Percentiles rank a stretch among this genome's conserved stretches.
Evolutionary conservation across 1,284 basidiomycete species (phyloP).

Genomic region (Tylopilus orsonianus): DNA sequence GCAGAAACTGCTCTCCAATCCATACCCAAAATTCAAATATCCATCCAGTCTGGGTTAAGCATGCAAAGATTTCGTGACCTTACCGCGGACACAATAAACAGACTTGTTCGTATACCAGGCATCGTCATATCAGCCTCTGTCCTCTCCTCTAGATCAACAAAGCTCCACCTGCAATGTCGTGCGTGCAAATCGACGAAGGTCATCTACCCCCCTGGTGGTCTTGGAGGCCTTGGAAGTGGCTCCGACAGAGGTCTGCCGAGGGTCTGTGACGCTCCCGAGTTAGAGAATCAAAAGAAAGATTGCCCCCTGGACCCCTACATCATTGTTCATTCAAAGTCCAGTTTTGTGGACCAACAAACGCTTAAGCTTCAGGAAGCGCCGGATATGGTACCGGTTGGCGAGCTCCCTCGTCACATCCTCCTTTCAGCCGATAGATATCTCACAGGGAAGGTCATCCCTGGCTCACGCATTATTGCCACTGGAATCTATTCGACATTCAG

Average conservation of each 20-base stretch:
- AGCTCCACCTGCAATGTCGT: slow-evolving; percentile 91
- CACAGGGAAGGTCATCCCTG: slow-evolving; percentile 91
- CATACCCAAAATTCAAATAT: slow-evolving; percentile 88
- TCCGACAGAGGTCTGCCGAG: slow-evolving; percentile 82
- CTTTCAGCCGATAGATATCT: slow-evolving; percentile 89
- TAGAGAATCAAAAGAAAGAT: slow-evolving; percentile 82
- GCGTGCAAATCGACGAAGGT: slow-evolving; percentile 84
- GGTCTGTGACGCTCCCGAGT: slow-evolving; percentile 75
- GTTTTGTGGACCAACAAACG: slow-evolving; percentile 94
- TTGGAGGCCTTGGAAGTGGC: slow-evolving; percentile 84
- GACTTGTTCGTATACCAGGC: slow-evolving; percentile 94
- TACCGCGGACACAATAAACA: slow-evolving; percentile 91
- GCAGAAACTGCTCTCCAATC: slow-evolving; percentile 59
- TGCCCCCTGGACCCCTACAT: slow-evolving; percentile 97
- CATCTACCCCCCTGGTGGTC: slow-evolving; percentile 78
- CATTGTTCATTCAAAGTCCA: slow-evolving; percentile 93
- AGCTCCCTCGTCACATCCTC: slow-evolving; percentile 94
- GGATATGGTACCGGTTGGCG: slow-evolving; percentile 99
- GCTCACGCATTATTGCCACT: slow-evolving; percentile 91
- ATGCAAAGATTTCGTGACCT: slow-evolving; percentile 93
- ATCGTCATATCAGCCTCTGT: slow-evolving; percentile 98
- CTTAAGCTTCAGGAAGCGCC: slow-evolving; percentile 99
- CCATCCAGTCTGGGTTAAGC: slow-evolving; percentile 85
- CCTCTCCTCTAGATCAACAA: slow-evolving; percentile 90
- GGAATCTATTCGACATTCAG: slow-evolving; percentile 98